These are phyloP conservation scores for Radiomyces spectabilis DNA, from an alignment of 192 early-diverging fungal species.

Conservation along the genomic window DNA sequence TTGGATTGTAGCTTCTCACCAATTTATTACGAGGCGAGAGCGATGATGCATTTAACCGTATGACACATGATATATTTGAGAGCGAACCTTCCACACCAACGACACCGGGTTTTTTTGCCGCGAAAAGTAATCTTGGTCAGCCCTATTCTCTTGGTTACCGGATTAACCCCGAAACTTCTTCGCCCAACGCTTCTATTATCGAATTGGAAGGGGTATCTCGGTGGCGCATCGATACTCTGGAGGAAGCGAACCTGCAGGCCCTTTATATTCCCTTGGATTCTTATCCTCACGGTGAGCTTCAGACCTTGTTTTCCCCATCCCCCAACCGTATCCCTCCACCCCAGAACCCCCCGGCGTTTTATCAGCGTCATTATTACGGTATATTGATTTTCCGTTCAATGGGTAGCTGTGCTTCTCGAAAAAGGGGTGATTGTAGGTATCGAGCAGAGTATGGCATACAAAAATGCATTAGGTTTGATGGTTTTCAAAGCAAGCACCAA, in stretches of 20 bases:
- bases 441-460: conserved; percentile 55
- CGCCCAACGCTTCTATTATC: conserved; percentile 1
- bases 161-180: conserved; percentile 1
- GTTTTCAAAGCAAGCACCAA: conserved; percentile 61
- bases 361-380: too few relatives aligned
- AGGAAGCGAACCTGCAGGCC: conserved; percentile 23
- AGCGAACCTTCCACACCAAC: conserved; percentile 16
- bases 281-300: conserved; percentile 64
- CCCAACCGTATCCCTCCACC: too few relatives aligned
- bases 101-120: neutral
- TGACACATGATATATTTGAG: conserved; percentile 2
- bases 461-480: conserved; percentile 46
- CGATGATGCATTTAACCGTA: neutral
- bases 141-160: conserved; percentile 18
- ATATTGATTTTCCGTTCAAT: too few relatives aligned
- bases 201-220: conserved; percentile 12
- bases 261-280: conserved; percentile 62
- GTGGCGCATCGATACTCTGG: conserved; percentile 13
- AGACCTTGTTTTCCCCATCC: too few relatives aligned
- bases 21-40: conserved; percentile 18
- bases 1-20: conserved; percentile 16
- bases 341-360: too few relatives aligned
- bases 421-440: conserved; percentile 71
- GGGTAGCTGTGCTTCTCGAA: conserved; percentile 60
- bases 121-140: neutral